These are phyloP conservation scores for Monosporascus sp. DNA, from an alignment of 2,329 filamentous ascomycete species.

Conservation along the genomic window DNA sequence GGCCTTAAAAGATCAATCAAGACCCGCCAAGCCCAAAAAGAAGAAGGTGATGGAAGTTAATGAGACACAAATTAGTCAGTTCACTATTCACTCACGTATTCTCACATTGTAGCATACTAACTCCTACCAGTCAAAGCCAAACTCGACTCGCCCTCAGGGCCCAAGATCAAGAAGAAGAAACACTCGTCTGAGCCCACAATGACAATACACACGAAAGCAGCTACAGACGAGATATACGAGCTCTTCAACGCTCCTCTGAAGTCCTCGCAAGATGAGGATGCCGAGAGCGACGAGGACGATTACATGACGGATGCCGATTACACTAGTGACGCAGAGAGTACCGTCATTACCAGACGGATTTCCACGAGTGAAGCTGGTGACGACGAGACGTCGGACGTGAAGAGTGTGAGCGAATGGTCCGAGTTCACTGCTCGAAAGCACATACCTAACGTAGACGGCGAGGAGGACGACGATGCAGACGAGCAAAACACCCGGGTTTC, in stretches of 20 bases:
- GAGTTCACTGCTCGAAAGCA: constrained; percentile 75
- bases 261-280: constrained; percentile 29
- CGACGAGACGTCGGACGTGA: constrained; percentile 51
- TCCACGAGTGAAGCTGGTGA: constrained; percentile 34
- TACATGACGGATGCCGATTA: constrained; percentile 72
- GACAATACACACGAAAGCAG: constrained; percentile 92
- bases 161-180: constrained; percentile 76
- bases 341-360: constrained; percentile 67
- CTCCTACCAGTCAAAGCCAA: constrained; percentile 74
- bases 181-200: constrained; percentile 75
- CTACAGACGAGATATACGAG: constrained; percentile 95
- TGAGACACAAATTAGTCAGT: constrained; percentile 86
- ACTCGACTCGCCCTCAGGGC: constrained; percentile 79
- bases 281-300: constrained; percentile 53
- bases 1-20: constrained; percentile 37
- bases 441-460: constrained; percentile 44
- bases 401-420: constrained; percentile 77
- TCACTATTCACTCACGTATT: background rate
- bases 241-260: constrained; percentile 85
- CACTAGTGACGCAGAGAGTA: constrained; percentile 81
- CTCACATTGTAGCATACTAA: constrained; percentile 23
- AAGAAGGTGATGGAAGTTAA: constrained; percentile 81
- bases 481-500: constrained; percentile 32
- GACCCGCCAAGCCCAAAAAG: constrained; percentile 52
- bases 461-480: constrained; percentile 27